A percentile compares a stretch with the other conserved stretches of the same genome.
These are phyloP conservation scores for Citrullus amarus DNA, from an alignment of 306 rosid genomes.

Conservation along the genomic window DNA sequence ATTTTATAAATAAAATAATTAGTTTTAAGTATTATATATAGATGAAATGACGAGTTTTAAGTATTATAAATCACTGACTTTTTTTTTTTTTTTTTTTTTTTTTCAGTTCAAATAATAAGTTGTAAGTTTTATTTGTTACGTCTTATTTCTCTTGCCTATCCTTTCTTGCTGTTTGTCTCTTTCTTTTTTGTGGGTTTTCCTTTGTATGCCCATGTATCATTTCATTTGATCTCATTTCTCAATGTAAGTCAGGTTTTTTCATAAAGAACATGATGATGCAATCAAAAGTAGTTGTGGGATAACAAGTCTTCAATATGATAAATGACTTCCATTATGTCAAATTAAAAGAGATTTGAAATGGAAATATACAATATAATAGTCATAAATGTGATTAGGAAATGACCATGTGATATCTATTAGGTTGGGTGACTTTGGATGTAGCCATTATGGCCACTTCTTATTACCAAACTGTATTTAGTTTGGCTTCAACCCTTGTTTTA, in stretches of 20 bases:
- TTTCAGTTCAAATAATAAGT: too few species aligned
- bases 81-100: too few species aligned
- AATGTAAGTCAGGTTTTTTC: not conserved
- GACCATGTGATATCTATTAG: not conserved
- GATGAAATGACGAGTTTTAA: not conserved
- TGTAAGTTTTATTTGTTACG: too few species aligned
- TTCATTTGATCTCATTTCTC: not conserved
- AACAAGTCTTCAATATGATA: not conserved
- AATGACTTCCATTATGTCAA: not conserved
- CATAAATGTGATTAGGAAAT: not conserved
- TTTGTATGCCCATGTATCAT: not conserved
- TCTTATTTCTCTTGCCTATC: too few species aligned
- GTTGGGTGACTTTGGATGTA: not conserved
- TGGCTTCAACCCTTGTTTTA: not conserved
- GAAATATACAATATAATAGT: not conserved
- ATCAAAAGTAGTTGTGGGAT: not conserved
- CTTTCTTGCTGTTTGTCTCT: too few species aligned
- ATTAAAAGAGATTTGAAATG: not conserved
- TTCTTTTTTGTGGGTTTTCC: too few species aligned
- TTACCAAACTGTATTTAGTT: not conserved
- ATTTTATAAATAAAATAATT: too few species aligned
- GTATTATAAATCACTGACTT: too few species aligned
- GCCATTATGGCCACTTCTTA: not conserved
- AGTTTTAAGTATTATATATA: not conserved
- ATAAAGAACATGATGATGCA: not conserved